Conservation (phyloP, 2,329 filamentous ascomycete species). For the Pseudopyrenochaeta lycopersici region DNA sequence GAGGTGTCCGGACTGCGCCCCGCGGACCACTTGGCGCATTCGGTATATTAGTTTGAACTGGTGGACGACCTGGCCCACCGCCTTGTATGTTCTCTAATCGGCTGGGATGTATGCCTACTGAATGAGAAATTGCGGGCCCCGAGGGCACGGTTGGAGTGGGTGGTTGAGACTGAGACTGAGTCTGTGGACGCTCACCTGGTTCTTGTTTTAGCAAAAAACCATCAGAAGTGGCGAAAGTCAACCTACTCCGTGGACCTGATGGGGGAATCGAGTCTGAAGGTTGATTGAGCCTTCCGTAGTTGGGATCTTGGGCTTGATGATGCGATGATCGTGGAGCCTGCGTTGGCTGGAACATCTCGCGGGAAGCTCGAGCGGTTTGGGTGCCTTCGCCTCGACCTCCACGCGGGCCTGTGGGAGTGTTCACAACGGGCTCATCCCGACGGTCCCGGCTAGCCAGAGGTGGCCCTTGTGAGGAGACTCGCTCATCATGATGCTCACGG, state of each 20-base stretch:
- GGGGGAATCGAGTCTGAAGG: conserved; percentile 60
- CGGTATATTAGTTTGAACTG: conserved; percentile 45
- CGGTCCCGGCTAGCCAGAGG: conserved; percentile 50
- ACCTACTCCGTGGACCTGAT: conserved; percentile 62
- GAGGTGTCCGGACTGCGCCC: conserved; percentile 32
- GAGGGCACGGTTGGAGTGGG: conserved; percentile 45
- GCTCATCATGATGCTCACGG: conserved; percentile 46
- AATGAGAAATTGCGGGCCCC: conserved; percentile 43
- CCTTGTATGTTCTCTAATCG: conserved; percentile 57
- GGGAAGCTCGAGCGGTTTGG: conserved; percentile 33
- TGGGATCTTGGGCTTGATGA: conserved; percentile 53
- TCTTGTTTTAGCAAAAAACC: conserved; percentile 14
- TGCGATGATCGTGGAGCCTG: conserved; percentile 47
- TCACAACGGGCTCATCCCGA: conserved; percentile 49
- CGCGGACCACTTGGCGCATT: conserved; percentile 48
- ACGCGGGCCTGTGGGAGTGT: conserved; percentile 63
- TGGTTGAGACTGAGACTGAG: conserved; percentile 33
- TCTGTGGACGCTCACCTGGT: conserved; percentile 37
- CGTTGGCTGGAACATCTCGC: conserved; percentile 53
- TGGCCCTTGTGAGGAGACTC: conserved; percentile 25
- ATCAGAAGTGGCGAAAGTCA: conserved; percentile 7
- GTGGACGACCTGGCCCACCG: conserved; percentile 18
- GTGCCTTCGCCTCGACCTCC: conserved; percentile 49
- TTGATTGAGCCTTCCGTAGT: conserved; percentile 59
- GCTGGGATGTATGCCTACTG: conserved; percentile 63